These are phyloP conservation scores for Gracilariopsis chorda DNA, from an alignment of 23 red algal species.

Conservation along the genomic window DNA sequence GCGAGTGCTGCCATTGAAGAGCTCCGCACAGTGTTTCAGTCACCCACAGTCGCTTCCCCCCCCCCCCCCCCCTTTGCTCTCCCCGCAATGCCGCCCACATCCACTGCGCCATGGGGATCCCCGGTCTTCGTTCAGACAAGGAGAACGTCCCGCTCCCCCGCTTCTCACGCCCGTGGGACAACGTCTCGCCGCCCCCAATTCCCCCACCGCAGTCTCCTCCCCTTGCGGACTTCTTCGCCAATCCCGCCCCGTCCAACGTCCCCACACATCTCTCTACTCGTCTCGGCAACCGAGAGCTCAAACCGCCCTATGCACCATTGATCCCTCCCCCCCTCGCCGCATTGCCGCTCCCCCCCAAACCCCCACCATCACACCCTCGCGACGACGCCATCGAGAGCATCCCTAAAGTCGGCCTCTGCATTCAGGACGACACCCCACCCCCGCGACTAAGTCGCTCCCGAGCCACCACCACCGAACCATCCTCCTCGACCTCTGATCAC, in stretches of 20 bases:
- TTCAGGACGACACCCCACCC: not conserved
- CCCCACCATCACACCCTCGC: not conserved
- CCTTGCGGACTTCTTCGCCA: not conserved
- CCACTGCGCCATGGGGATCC: not conserved
- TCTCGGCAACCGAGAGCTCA: constrained; percentile 25
- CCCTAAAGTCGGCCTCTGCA: not conserved
- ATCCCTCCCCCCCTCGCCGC: not conserved
- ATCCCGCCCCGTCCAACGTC: not conserved
- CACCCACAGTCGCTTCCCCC: no score
- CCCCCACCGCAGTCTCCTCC: not conserved
- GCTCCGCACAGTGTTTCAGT: no score
- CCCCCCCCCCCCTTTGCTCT: no score
- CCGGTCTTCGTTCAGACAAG: not conserved
- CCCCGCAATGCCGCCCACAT: no score
- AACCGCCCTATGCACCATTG: not conserved
- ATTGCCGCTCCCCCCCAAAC: constrained; percentile 1
- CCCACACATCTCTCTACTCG: not conserved
- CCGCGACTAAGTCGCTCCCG: not conserved
- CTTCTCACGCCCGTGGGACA: constrained; percentile 42
- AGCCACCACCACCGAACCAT: not conserved
- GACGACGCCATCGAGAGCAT: not conserved
- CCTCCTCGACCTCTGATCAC: not conserved
- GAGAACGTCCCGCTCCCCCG: not conserved
- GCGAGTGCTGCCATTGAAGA: no score
- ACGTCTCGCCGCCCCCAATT: not conserved